These are phyloP conservation scores for Rhododendron ferrugineum DNA, from an alignment of 148 eudicot species.

Conservation along the genomic window DNA sequence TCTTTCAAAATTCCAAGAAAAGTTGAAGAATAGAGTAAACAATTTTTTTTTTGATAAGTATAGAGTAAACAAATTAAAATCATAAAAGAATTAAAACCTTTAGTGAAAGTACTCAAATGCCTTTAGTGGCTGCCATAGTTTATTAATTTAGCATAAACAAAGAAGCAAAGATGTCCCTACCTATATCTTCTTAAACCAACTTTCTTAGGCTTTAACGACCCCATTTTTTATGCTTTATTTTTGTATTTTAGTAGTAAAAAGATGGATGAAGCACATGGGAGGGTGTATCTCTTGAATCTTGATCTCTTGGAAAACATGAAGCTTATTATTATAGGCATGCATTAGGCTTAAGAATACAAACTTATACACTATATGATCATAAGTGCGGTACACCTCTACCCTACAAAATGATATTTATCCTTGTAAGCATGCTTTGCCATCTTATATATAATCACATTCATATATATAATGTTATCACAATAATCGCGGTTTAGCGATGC, in stretches of 20 bases:
- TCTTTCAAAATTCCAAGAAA: not conserved
- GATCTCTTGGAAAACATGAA: not conserved
- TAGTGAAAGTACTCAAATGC: not conserved
- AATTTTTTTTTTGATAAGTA: no score
- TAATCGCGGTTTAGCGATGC: not conserved
- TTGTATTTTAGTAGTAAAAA: slow-evolving; percentile 11
- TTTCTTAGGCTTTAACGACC: slow-evolving; percentile 19
- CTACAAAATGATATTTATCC: slow-evolving; percentile 23
- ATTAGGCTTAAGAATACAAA: slow-evolving; percentile 2
- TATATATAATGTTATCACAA: not conserved
- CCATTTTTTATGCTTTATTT: slow-evolving; percentile 10
- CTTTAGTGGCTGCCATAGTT: slow-evolving; percentile 1
- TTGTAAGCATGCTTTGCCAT: slow-evolving; percentile 16
- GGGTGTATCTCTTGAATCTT: slow-evolving; percentile 13
- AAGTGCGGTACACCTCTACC: slow-evolving; percentile 12
- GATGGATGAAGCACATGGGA: slow-evolving; percentile 25
- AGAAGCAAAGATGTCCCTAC: slow-evolving; percentile 12
- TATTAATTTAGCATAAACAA: not conserved
- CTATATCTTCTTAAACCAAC: slow-evolving; percentile 1
- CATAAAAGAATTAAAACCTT: not conserved
- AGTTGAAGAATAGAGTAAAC: not conserved
- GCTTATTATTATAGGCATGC: slow-evolving; percentile 7
- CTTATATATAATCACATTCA: not conserved
- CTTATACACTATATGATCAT: not conserved
- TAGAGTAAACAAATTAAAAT: not conserved